These are phyloP conservation scores for Ganoderma resinaceum DNA, from an alignment of 1,284 basidiomycete genomes.

Conservation along the genomic window DNA sequence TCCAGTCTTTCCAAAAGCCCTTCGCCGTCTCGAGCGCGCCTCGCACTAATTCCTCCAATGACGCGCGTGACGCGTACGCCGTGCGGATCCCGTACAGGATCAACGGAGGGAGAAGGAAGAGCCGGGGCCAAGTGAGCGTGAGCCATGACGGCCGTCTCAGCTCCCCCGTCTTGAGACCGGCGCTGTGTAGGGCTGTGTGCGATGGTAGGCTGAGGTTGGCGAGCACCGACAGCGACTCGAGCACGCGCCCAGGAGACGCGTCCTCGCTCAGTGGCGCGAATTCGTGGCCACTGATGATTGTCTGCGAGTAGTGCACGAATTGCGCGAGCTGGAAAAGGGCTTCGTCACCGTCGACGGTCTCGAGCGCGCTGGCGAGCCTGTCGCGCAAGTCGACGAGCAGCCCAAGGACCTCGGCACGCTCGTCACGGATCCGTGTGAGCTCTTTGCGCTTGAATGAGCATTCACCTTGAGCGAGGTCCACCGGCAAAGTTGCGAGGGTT, in stretches of 20 bases:
- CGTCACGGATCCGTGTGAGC: slow-evolving; percentile 66
- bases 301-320: slow-evolving; percentile 28
- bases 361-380: slow-evolving; percentile 43
- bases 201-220: slow-evolving; percentile 38
- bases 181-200: slow-evolving; percentile 41
- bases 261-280: not conserved
- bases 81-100: slow-evolving; percentile 54
- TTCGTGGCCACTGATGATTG: slow-evolving; percentile 24
- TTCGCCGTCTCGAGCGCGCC: slow-evolving; percentile 75
- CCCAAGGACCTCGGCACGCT: slow-evolving; percentile 69
- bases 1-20: slow-evolving; percentile 86
- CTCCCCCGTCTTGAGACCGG: slow-evolving; percentile 42
- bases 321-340: slow-evolving; percentile 23
- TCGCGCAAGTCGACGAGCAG: slow-evolving; percentile 61
- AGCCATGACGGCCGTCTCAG: slow-evolving; percentile 66
- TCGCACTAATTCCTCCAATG: slow-evolving; percentile 58
- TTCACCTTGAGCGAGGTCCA: slow-evolving; percentile 68
- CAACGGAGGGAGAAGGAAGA: slow-evolving; percentile 71
- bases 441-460: slow-evolving; percentile 63
- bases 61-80: slow-evolving; percentile 59
- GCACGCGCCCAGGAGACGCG: slow-evolving; percentile 15
- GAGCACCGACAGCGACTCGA: slow-evolving; percentile 32
- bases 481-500: slow-evolving; percentile 47
- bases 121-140: slow-evolving; percentile 69
- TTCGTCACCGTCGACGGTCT: slow-evolving; percentile 22